Evolutionary conservation across 164 flowering plant genomes (phyloP).

Genomic region (Berberis thunbergii): DNA sequence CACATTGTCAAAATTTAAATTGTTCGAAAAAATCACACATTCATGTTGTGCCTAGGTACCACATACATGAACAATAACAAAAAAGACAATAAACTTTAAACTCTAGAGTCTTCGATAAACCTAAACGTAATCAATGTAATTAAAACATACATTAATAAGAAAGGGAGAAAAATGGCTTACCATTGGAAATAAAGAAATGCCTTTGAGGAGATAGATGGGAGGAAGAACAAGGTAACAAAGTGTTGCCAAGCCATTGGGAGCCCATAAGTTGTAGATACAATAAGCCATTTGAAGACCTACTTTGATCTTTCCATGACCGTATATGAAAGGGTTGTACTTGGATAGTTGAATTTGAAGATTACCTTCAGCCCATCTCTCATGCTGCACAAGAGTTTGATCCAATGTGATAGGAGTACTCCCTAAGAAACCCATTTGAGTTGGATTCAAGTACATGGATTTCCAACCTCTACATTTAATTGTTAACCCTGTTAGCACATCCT

Average conservation of each 20-base stretch:
- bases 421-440: slow-evolving; percentile 37
- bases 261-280: slow-evolving; percentile 39
- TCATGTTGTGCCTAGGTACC: too few species aligned
- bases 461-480: slow-evolving; percentile 57
- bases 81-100: too few species aligned
- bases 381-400: slow-evolving; percentile 45
- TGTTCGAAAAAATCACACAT: too few species aligned
- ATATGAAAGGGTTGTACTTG: slow-evolving; percentile 36
- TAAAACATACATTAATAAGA: too few species aligned
- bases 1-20: background rate
- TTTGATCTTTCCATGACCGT: slow-evolving; percentile 37
- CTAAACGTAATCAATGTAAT: background rate
- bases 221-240: slow-evolving; percentile 47
- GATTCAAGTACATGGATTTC: slow-evolving; percentile 49
- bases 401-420: slow-evolving; percentile 49
- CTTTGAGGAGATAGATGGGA: slow-evolving; percentile 52
- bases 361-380: slow-evolving; percentile 81
- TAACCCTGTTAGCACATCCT: slow-evolving; percentile 60
- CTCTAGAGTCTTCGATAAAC: too few species aligned
- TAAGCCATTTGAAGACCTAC: slow-evolving; percentile 46
- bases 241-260: slow-evolving; percentile 38
- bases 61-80: too few species aligned
- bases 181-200: slow-evolving; percentile 53
- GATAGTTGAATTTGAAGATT: slow-evolving; percentile 54
- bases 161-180: slow-evolving; percentile 13